phyloP scores from a whole-genome alignment of 257 asterid genomes.

The Eustoma russellianum region DNA sequence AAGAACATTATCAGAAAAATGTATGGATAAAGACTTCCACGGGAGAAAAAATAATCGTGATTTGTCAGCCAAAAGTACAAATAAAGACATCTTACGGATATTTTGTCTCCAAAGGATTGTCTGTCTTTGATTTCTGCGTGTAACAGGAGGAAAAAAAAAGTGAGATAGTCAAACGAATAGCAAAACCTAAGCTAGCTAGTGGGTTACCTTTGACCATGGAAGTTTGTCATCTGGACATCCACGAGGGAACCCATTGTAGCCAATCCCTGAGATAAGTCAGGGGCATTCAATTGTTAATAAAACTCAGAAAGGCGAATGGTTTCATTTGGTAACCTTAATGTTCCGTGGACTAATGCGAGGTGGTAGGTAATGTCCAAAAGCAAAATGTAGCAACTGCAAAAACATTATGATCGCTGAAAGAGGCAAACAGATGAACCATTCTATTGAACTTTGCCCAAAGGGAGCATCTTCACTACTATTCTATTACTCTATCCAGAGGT shows the following conservation, averaged over 20 bases:
- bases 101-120: conserved; percentile 80
- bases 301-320: conserved; percentile 1
- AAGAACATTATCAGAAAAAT: background rate
- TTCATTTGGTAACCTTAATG: too few species aligned
- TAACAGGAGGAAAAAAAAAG: conserved; percentile 9
- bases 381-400: too few species aligned
- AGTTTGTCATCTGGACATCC: conserved; percentile 93
- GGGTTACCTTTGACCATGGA: conserved; percentile 87
- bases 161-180: conserved; percentile 1
- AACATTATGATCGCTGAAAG: too few species aligned
- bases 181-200: background rate
- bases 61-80: background rate
- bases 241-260: conserved; percentile 95
- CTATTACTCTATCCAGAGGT: too few species aligned
- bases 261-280: conserved; percentile 45
- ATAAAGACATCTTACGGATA: conserved; percentile 60
- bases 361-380: too few species aligned
- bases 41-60: too few species aligned
- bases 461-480: too few species aligned
- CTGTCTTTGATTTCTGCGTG: conserved; percentile 74
- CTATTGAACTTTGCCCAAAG: too few species aligned
- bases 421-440: too few species aligned
- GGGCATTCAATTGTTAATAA: conserved; percentile 12
- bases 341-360: too few species aligned
- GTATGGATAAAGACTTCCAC: background rate